Evolutionary conservation across 169 alveolate species (phyloP), one percentile per base, ranked within the genome.

Genomic region (Condylostoma magnum): DNA sequence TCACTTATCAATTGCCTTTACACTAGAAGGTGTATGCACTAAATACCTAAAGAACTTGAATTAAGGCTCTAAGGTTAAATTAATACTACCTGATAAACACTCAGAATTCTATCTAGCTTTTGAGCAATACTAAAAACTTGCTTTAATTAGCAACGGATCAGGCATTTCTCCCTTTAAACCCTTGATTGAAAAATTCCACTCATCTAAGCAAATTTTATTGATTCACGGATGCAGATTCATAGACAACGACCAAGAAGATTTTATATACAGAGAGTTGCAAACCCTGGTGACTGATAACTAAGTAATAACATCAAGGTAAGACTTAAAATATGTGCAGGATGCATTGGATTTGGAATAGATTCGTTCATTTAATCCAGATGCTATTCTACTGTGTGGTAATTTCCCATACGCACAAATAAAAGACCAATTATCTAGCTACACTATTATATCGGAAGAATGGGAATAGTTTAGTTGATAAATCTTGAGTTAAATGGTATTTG

Each of bases 131-230:
- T 36, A 38, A 18, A 37, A 20, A 41, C 50, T 31, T 5, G n/a
- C 46, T 15, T 27, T 63, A 20, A 63, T 63, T 4, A 20, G 47
- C 18, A 63, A 54, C 25, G 73, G 73, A 25, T 43, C 73, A n/a
- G 73, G 73, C 27, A 63, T 63, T 63, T 63, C 73, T 41, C 73
- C 73, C 25, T 63, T 63, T 33, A 63, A 33, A 63, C 58, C 58
- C 0, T 43, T 63, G n/a, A 28, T 63, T 0, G 73, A 63, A 25
- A 54, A 63, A 28, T 43, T 63, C 25, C 0, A 15, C 4, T 28
- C 46, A 8, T 43, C 63, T 44, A 2, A 63, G 2, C 34, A 20
- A 18, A 63, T 63, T 38, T 63, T 54, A 57, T 10, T 63, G 28
- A 18, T 63, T 1, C 33, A 63, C 18, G 73, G 73, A 4, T 63